Evolutionary conservation across 371 early-diverging fungal genomes (phyloP).

Genomic region (Apophysomyces ossiformis): DNA sequence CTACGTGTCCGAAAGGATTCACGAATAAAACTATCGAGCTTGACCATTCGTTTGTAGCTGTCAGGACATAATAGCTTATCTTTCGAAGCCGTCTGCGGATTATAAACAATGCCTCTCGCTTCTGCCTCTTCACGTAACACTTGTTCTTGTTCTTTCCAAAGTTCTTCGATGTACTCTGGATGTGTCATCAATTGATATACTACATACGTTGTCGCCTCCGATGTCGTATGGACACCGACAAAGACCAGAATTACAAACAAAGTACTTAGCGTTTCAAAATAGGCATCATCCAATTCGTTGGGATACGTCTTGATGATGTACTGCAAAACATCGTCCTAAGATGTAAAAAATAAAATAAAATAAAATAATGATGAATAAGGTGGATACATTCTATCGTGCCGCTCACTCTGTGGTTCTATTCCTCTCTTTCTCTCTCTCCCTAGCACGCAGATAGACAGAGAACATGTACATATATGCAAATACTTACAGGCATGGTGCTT

Average conservation of each 20-base stretch:
- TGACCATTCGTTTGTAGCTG: slow-evolving; percentile 38
- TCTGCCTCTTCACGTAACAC: slow-evolving; percentile 25
- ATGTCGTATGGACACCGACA: slow-evolving; percentile 49
- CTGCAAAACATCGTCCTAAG: slow-evolving; percentile 16
- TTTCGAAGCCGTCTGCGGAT: neutral
- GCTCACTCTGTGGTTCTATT: too few relatives aligned
- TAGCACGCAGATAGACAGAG: too few relatives aligned
- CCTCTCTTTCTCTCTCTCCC: too few relatives aligned
- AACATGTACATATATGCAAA: neutral
- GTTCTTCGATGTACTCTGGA: slow-evolving; percentile 39
- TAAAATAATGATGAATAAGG: too few relatives aligned
- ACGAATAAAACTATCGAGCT: slow-evolving; percentile 57
- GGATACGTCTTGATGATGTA: slow-evolving; percentile 25
- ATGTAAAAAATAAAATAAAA: too few relatives aligned
- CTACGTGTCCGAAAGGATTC: slow-evolving; percentile 42
- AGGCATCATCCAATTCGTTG: slow-evolving; percentile 17
- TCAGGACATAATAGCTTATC: slow-evolving; percentile 29
- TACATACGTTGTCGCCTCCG: slow-evolving; percentile 29
- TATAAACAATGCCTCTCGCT: slow-evolving; percentile 4
- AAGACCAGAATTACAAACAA: slow-evolving; percentile 35
- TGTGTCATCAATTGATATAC: slow-evolving; percentile 47
- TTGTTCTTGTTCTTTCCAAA: slow-evolving; percentile 46
- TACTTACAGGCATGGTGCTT: neutral
- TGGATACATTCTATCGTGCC: too few relatives aligned
- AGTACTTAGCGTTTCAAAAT: slow-evolving; percentile 20